Conservation (phyloP, 768 basidiomycete species). For the Lactarius vividus region DNA sequence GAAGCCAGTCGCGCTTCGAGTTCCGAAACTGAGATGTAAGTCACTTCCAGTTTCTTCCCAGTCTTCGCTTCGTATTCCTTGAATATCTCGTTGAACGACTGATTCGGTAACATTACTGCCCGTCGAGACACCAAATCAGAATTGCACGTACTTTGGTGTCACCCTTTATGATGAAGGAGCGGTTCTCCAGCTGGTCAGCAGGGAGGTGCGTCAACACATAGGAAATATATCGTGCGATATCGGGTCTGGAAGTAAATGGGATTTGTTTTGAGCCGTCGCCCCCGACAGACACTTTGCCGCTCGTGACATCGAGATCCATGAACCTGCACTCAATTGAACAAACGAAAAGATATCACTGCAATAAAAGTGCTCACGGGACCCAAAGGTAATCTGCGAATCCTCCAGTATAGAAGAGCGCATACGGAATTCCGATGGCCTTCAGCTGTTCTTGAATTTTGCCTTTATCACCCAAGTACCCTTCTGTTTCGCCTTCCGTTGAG, state of each 20-base stretch:
- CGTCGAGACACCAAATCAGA: not conserved
- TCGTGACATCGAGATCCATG: slow-evolving; percentile 18
- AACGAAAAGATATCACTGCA: not conserved
- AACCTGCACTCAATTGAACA: not conserved
- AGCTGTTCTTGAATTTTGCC: slow-evolving; percentile 6
- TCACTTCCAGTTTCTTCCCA: slow-evolving; percentile 27
- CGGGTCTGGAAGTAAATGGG: slow-evolving; percentile 26
- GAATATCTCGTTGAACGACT: slow-evolving; percentile 28
- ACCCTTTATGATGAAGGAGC: slow-evolving; percentile 14
- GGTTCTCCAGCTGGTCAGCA: slow-evolving; percentile 16
- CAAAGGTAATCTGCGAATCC: slow-evolving; percentile 20
- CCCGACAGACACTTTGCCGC: slow-evolving; percentile 24
- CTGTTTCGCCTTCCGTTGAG: slow-evolving; percentile 18
- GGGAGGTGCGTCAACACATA: slow-evolving; percentile 26
- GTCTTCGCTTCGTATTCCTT: slow-evolving; percentile 23
- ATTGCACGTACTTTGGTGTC: slow-evolving; percentile 14
- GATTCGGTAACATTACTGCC: not conserved
- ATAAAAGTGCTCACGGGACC: slow-evolving; percentile 5
- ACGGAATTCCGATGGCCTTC: slow-evolving; percentile 19
- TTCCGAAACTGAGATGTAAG: slow-evolving; percentile 19
- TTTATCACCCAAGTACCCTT: slow-evolving; percentile 17
- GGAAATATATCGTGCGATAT: slow-evolving; percentile 29
- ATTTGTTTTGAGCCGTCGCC: slow-evolving; percentile 22
- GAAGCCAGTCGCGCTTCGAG: slow-evolving; percentile 17
- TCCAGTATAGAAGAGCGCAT: slow-evolving; percentile 27